Percentiles rank a stretch among this genome's conserved stretches.
These are phyloP conservation scores for Xylaria bambusicola DNA, from an alignment of 495 filamentous ascomycete genomes.

Conservation along the genomic window DNA sequence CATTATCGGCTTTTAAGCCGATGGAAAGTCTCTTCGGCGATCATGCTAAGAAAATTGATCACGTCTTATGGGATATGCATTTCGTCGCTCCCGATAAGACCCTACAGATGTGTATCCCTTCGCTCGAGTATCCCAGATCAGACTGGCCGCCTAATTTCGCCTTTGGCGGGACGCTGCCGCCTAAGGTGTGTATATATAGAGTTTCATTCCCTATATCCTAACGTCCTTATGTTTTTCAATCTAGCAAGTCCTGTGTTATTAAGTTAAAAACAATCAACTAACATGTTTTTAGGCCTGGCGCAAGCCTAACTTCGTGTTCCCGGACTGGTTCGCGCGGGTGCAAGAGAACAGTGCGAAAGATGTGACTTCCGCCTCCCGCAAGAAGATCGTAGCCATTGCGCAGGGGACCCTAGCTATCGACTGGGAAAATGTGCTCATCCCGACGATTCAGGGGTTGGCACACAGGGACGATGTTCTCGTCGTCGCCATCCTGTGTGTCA, in stretches of 20 bases:
- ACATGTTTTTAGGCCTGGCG: too few species aligned
- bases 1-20: conserved; percentile 5
- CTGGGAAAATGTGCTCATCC: conserved; percentile 30
- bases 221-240: too few species aligned
- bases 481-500: conserved; percentile 34
- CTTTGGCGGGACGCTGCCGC: conserved; percentile 38
- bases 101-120: conserved; percentile 39
- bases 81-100: conserved; percentile 27
- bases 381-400: conserved; percentile 36
- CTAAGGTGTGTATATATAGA: too few species aligned
- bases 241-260: too few species aligned
- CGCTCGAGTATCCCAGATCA: conserved; percentile 33
- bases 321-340: conserved; percentile 7
- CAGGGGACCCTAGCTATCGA: conserved; percentile 37
- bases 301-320: conserved; percentile 20
- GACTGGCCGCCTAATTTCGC: conserved; percentile 30
- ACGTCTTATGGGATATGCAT: conserved; percentile 1
- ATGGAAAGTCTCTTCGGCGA: background rate
- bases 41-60: conserved; percentile 3
- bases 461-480: conserved; percentile 32
- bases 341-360: conserved; percentile 9
- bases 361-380: background rate
- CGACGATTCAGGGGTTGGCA: conserved; percentile 32
- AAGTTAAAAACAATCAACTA: too few species aligned
- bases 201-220: too few species aligned